phyloP scores from a whole-genome alignment of 2,329 filamentous ascomycete species.

The Colletotrichum eremochloae region DNA sequence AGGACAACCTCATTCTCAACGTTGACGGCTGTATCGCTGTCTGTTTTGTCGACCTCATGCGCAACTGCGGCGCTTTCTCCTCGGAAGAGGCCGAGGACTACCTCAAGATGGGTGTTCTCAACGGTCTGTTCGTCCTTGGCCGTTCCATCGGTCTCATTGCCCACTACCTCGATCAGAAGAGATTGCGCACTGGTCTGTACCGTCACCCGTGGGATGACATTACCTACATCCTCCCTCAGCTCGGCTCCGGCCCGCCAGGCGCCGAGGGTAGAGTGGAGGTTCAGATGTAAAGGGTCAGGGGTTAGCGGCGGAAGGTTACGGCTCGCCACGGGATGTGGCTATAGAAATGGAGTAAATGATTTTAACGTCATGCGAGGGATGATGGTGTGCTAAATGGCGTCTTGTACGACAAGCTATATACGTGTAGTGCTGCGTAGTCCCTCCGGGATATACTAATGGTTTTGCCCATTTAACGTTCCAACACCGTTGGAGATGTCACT shows the following conservation, averaged over 20 bases:
- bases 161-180: slow-evolving; percentile 99
- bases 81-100: slow-evolving; percentile 98
- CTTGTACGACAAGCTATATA: slow-evolving; percentile 55
- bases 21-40: slow-evolving; percentile 98
- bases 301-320: slow-evolving; percentile 41
- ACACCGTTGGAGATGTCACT: background rate
- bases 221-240: slow-evolving; percentile 90
- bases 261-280: slow-evolving; percentile 92
- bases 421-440: slow-evolving; percentile 53
- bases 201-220: slow-evolving; percentile 99
- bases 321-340: slow-evolving; percentile 41
- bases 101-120: slow-evolving; percentile 98
- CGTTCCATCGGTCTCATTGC: slow-evolving; percentile 99
- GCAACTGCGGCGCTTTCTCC: slow-evolving; percentile 98
- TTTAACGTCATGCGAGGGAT: slow-evolving; percentile 43
- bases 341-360: slow-evolving; percentile 43
- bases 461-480: slow-evolving; percentile 26
- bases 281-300: slow-evolving; percentile 68
- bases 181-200: slow-evolving; percentile 97
- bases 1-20: slow-evolving; percentile 99
- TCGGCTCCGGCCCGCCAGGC: slow-evolving; percentile 79
- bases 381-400: slow-evolving; percentile 43
- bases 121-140: slow-evolving; percentile 98
- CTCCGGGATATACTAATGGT: slow-evolving; percentile 44
- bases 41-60: slow-evolving; percentile 97